Evolutionary conservation across 139 green algal genomes (phyloP), one percentile per base, ranked within the genome.

Genomic region (Desmodesmus armatus): DNA sequence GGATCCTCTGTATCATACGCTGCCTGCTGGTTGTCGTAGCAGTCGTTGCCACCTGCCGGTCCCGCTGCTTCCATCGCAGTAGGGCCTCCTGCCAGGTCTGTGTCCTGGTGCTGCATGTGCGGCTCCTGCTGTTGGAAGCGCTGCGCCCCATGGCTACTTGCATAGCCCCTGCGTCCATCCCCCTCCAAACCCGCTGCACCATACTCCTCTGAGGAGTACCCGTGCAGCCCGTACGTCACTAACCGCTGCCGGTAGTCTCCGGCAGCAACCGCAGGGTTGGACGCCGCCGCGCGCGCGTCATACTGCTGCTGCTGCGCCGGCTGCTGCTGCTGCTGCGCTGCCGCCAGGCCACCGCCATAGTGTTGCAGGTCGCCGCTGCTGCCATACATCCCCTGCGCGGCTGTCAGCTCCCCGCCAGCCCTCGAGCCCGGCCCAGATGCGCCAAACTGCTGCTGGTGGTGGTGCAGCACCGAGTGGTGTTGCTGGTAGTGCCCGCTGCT

Each of bases 51-150:
- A n/a, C n/a, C n/a, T n/a, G n/a, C n/a, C n/a, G n/a, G n/a, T n/a
- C n/a, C n/a, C n/a, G n/a, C n/a, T n/a, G n/a, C n/a, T n/a, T n/a
- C n/a, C n/a, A n/a, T 58, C 37, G 41, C 43, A 40, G 3, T 17
- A 21, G 23, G 13, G 35, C 37, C 71, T 40, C n/a, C 37, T 58
- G 43, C 41, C 27, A 25, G n/a, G 71, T 27, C 71, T 27, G 43
- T 21, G 41, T 4, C 71, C 67, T 7, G 37, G 43, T 9, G 41
- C 43, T n/a, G n/a, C n/a, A n/a, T n/a, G n/a, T n/a, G n/a, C n/a
- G 21, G 27, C 11, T 77, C 41, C 41, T 84, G 60, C 77, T 83
- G 77, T 60, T 83, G 77, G 49, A 70, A 51, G 23, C 53, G 74
- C n/a, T 29, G 43, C 27, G 29, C 5, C 43, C 44, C n/a, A n/a